phyloP scores from a whole-genome alignment of 192 early-diverging fungal species.

The Pilaira anomala region DNA sequence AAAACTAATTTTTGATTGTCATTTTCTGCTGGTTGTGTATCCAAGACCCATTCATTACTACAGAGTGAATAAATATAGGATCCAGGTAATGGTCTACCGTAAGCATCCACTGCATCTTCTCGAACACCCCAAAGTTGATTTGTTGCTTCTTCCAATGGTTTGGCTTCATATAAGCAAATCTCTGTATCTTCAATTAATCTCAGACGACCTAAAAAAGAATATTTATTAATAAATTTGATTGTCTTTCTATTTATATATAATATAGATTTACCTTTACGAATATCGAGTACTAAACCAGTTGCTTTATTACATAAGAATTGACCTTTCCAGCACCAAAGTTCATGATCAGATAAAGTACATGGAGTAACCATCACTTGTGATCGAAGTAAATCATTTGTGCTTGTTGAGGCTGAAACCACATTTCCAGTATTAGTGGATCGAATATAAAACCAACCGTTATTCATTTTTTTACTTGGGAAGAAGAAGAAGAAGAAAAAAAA shows the following conservation, averaged over 20 bases:
- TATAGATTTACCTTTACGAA: slow-evolving; percentile 34
- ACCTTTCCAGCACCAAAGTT: slow-evolving; percentile 36
- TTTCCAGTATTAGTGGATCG: slow-evolving; percentile 27
- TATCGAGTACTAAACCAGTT: slow-evolving; percentile 29
- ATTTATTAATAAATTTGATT: not conserved
- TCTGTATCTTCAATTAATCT: slow-evolving; percentile 42
- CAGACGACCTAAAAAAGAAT: slow-evolving; percentile 32
- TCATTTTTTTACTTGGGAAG: not conserved
- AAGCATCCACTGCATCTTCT: slow-evolving; percentile 13
- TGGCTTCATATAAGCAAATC: slow-evolving; percentile 30
- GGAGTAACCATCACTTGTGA: slow-evolving; percentile 24
- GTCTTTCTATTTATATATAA: not conserved
- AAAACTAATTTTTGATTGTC: slow-evolving; percentile 23
- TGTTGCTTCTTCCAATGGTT: slow-evolving; percentile 24
- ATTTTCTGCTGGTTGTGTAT: slow-evolving; percentile 13
- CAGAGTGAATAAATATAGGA: slow-evolving; percentile 24
- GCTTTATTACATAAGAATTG: slow-evolving; percentile 31
- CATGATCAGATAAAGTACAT: slow-evolving; percentile 10
- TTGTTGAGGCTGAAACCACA: slow-evolving; percentile 22
- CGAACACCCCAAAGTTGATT: slow-evolving; percentile 33
- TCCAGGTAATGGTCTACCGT: slow-evolving; percentile 21
- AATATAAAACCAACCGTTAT: slow-evolving; percentile 35
- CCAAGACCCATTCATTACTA: slow-evolving; percentile 36
- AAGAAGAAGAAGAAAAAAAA: not conserved
- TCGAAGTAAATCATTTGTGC: not conserved